Evolutionary conservation across 2,329 filamentous ascomycete genomes (phyloP).

Genomic region (Cylindrodendrum hubeiense): DNA sequence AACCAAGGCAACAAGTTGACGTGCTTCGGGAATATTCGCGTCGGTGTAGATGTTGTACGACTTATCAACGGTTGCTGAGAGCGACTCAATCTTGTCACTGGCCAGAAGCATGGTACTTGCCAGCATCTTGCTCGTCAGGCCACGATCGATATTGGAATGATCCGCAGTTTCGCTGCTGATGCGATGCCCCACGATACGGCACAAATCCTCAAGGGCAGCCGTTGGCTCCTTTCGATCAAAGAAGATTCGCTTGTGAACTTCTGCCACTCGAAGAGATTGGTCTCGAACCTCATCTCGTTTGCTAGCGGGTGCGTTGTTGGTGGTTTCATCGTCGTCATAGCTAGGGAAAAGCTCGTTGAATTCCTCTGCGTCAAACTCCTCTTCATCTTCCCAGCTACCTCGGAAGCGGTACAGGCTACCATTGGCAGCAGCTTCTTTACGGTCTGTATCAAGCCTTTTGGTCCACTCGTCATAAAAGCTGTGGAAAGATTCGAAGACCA

Average conservation of each 20-base stretch:
- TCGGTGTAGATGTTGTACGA: constrained; percentile 92
- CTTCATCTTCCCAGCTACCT: constrained; percentile 81
- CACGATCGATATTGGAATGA: constrained; percentile 47
- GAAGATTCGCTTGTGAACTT: constrained; percentile 69
- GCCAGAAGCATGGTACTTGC: constrained; percentile 75
- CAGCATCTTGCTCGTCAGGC: constrained; percentile 68
- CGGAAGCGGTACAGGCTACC: constrained; percentile 86
- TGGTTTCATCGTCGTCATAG: constrained; percentile 69
- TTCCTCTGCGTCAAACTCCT: constrained; percentile 79
- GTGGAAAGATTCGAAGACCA: constrained; percentile 76
- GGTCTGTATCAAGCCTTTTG: constrained; percentile 79
- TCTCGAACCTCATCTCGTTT: constrained; percentile 60
- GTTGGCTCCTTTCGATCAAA: constrained; percentile 55
- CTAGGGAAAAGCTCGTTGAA: constrained; percentile 86
- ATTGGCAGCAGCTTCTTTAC: constrained; percentile 78
- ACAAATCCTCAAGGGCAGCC: constrained; percentile 59
- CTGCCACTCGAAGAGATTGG: constrained; percentile 71
- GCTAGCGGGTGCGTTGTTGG: constrained; percentile 47
- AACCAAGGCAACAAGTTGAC: constrained; percentile 78
- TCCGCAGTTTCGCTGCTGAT: constrained; percentile 46
- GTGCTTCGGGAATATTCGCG: constrained; percentile 80
- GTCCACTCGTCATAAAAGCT: constrained; percentile 86
- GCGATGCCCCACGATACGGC: constrained; percentile 57
- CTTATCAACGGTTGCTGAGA: constrained; percentile 53
- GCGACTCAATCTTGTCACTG: constrained; percentile 66